These are phyloP conservation scores for Zanthoxylum bungeanum DNA, from an alignment of 345 rosid genomes.

Conservation along the genomic window DNA sequence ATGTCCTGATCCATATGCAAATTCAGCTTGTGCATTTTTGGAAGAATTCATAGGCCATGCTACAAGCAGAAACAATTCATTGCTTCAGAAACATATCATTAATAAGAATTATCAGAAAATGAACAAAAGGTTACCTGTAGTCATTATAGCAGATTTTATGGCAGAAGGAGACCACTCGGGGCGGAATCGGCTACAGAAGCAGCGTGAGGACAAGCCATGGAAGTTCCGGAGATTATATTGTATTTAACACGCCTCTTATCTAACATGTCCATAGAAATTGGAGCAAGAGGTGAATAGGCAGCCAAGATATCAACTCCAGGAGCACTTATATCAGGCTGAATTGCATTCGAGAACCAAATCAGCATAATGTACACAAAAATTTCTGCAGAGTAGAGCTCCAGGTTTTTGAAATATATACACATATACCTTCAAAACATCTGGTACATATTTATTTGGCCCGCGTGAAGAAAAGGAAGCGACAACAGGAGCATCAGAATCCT, in stretches of 20 bases:
- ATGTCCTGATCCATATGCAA: background rate
- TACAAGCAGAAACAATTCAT: conserved; percentile 6
- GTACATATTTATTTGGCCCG: conserved; percentile 27
- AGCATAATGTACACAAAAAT: background rate
- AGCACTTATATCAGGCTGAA: conserved; percentile 49
- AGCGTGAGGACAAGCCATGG: conserved; percentile 59
- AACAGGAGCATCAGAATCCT: conserved; percentile 29
- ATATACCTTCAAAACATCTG: conserved; percentile 24
- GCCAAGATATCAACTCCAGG: conserved; percentile 49
- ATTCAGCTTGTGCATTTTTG: background rate
- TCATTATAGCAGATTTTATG: conserved; percentile 61
- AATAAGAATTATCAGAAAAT: background rate
- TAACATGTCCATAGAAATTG: conserved; percentile 11
- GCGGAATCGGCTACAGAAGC: conserved; percentile 43
- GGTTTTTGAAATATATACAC: too few species aligned
- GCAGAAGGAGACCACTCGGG: conserved; percentile 62
- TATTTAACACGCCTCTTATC: conserved; percentile 27
- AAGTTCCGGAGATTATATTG: conserved; percentile 45
- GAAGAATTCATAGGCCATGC: conserved; percentile 13
- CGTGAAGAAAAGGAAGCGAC: conserved; percentile 38
- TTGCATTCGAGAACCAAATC: background rate
- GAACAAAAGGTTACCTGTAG: conserved; percentile 39
- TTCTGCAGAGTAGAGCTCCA: background rate
- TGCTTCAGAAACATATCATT: background rate
- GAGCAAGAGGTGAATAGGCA: conserved; percentile 26